Evolutionary conservation across 2,329 filamentous ascomycete genomes (phyloP).

Genomic region (Thermothelomyces thermophilus): DNA sequence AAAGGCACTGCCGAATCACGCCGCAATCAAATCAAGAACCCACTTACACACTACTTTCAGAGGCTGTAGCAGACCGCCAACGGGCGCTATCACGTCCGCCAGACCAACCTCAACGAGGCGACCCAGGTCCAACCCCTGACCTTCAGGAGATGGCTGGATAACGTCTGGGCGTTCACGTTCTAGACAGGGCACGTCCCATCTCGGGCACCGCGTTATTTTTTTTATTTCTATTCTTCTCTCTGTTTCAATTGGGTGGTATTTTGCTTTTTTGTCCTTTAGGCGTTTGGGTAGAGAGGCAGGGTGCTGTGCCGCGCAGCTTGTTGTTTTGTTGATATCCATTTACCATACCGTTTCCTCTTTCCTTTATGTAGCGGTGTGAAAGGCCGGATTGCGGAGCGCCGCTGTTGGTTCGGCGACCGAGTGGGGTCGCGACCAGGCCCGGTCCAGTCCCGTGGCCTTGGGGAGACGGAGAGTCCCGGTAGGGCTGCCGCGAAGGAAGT

Average conservation of each 20-base stretch:
- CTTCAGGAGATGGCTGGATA: slow-evolving; percentile 50
- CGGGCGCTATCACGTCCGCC: slow-evolving; percentile 58
- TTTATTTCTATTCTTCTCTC: neutral
- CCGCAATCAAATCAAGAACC: neutral
- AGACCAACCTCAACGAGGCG: slow-evolving; percentile 51
- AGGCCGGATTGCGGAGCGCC: neutral
- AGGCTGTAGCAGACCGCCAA: slow-evolving; percentile 61
- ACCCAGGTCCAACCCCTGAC: slow-evolving; percentile 41
- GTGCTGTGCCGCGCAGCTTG: no score
- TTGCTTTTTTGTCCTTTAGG: neutral
- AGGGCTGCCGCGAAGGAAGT: neutral
- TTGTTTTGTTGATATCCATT: no score
- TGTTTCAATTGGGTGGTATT: no score
- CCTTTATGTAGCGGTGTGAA: neutral
- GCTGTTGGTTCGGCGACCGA: neutral
- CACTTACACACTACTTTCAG: slow-evolving; percentile 41
- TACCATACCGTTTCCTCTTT: neutral
- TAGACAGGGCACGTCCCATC: no score
- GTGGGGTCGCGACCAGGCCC: no score
- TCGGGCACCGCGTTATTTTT: no score
- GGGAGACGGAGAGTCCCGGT: neutral
- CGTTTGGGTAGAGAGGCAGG: neutral
- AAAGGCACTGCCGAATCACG: no score
- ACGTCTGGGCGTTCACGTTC: slow-evolving; percentile 36
- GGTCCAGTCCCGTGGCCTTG: neutral